These are phyloP conservation scores for Trametes hirsuta DNA, from an alignment of 1,284 basidiomycete genomes.

Conservation along the genomic window DNA sequence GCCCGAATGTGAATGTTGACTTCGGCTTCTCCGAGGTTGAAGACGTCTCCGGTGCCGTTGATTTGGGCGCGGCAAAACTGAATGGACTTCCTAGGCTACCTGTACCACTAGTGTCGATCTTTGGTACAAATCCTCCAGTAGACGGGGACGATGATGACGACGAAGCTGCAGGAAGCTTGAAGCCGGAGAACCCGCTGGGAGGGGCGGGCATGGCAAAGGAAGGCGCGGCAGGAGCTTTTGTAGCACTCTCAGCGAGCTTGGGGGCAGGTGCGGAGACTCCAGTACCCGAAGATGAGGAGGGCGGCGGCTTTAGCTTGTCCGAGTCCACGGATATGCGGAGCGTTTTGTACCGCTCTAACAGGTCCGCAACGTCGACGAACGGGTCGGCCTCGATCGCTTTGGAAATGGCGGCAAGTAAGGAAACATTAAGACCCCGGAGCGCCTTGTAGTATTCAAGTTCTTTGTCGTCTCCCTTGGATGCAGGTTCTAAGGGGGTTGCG, in stretches of 20 bases:
- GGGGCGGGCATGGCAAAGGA: constrained; percentile 46
- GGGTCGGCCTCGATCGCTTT: constrained; percentile 73
- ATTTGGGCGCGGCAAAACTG: constrained; percentile 19
- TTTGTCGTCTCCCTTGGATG: constrained; percentile 37
- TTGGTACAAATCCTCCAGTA: constrained; percentile 14
- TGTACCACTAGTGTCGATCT: constrained; percentile 10
- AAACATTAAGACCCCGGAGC: constrained; percentile 81
- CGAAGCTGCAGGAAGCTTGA: constrained; percentile 17
- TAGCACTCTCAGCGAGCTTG: constrained; percentile 1
- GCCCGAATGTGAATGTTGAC: constrained; percentile 24
- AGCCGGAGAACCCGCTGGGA: constrained; percentile 37
- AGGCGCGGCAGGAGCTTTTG: constrained; percentile 12
- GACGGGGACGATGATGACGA: constrained; percentile 2
- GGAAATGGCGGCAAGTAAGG: constrained; percentile 66
- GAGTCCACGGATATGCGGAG: constrained; percentile 61
- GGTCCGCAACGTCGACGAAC: constrained; percentile 67
- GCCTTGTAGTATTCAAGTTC: constrained; percentile 68
- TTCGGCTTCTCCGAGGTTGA: constrained; percentile 17
- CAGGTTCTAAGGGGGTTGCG: constrained; percentile 16
- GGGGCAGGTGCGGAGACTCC: constrained; percentile 5
- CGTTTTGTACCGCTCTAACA: constrained; percentile 69
- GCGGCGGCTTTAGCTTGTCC: constrained; percentile 34
- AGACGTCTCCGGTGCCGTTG: constrained; percentile 5
- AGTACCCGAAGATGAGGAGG: constrained; percentile 7
- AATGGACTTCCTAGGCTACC: constrained; percentile 19